These are phyloP conservation scores for Aspergillus affinis DNA, from an alignment of 495 filamentous ascomycete species.

Conservation along the genomic window DNA sequence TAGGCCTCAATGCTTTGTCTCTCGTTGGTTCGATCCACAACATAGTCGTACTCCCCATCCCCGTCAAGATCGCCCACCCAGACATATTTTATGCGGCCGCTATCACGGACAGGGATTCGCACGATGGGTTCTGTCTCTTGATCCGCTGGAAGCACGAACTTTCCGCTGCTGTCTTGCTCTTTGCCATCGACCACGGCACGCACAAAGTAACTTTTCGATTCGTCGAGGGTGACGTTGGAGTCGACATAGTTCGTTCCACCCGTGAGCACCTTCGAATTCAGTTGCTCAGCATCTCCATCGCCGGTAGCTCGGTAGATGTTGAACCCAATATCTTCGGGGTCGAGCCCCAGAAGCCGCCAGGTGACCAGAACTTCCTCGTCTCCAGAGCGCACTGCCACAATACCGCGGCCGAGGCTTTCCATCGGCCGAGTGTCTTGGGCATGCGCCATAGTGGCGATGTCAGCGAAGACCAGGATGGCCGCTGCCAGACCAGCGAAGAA, in stretches of 20 bases:
- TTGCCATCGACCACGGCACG: background rate
- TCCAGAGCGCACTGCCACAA: constrained; percentile 8
- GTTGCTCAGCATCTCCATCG: background rate
- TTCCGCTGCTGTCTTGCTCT: background rate
- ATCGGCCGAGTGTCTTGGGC: constrained; percentile 1
- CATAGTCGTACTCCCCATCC: constrained; percentile 14
- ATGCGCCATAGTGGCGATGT: too few species aligned
- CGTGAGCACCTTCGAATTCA: constrained; percentile 5
- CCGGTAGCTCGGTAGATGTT: constrained; percentile 10
- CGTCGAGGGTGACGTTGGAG: background rate
- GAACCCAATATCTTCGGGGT: constrained; percentile 8
- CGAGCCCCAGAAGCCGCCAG: constrained; percentile 9
- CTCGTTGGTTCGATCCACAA: constrained; percentile 5
- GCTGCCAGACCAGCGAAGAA: too few species aligned
- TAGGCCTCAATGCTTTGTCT: constrained; percentile 8
- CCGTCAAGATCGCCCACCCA: constrained; percentile 14
- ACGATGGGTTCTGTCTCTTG: background rate
- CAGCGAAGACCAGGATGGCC: too few species aligned
- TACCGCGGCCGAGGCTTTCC: constrained; percentile 14
- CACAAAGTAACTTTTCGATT: constrained; percentile 8
- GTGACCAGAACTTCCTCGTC: background rate
- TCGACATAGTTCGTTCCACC: constrained; percentile 8
- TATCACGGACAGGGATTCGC: constrained; percentile 1
- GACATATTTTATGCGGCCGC: background rate
- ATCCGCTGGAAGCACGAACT: background rate